Evolutionary conservation across 2,329 filamentous ascomycete genomes (phyloP).

Genomic region (Rutstroemia sp.): DNA sequence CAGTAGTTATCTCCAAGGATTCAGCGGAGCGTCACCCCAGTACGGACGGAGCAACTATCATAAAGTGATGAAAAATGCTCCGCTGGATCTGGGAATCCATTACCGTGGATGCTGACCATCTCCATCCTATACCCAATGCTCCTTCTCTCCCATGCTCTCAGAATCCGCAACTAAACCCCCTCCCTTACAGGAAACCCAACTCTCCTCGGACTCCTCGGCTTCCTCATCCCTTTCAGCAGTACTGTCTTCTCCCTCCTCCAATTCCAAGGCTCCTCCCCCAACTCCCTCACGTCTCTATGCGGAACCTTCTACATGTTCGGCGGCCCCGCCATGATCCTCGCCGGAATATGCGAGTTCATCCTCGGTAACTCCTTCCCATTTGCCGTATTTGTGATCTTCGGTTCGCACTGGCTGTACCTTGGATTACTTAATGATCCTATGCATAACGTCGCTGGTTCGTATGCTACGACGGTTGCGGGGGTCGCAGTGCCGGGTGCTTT

Average conservation of each 20-base stretch:
- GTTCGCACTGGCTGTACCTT: constrained; percentile 9
- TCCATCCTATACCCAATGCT: no score
- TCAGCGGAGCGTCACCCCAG: no score
- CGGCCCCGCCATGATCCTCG: constrained; percentile 13
- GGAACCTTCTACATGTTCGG: constrained; percentile 12
- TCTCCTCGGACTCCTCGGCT: constrained; percentile 8
- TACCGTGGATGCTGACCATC: no score
- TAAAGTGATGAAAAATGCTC: no score
- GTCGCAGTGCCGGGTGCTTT: neutral
- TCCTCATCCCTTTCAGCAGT: constrained; percentile 10
- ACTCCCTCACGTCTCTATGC: constrained; percentile 2
- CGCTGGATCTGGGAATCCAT: no score
- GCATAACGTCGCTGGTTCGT: constrained; percentile 61
- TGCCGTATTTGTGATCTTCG: constrained; percentile 11
- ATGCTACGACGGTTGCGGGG: constrained; percentile 26
- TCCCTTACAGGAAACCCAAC: neutral
- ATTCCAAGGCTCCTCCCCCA: constrained; percentile 10
- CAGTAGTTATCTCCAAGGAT: no score
- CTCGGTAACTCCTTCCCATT: constrained; percentile 15
- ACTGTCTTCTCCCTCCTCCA: constrained; percentile 10
- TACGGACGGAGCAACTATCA: no score
- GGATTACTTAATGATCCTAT: constrained; percentile 47
- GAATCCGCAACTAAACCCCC: no score
- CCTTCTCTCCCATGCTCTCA: neutral
- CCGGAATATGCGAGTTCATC: constrained; percentile 14